These are phyloP conservation scores for Geosiphon pyriformis DNA, from an alignment of 192 early-diverging fungal species.

Conservation along the genomic window DNA sequence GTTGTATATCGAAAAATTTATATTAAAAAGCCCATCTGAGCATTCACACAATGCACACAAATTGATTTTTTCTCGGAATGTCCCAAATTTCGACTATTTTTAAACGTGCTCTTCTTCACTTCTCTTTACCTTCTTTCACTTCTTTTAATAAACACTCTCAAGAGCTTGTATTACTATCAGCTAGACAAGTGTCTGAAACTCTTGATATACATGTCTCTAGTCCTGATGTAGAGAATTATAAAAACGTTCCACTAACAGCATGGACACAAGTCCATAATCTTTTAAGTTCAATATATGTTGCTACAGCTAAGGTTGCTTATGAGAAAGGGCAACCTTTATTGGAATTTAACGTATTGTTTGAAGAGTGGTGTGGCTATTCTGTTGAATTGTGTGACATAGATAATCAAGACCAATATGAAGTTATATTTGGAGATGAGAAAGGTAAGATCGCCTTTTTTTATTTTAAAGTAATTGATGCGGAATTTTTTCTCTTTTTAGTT, in stretches of 20 bases:
- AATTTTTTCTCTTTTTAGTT: background rate
- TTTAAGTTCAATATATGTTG: conserved; percentile 41
- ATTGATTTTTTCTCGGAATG: no score
- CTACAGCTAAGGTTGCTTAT: conserved; percentile 41
- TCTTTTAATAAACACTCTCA: conserved; percentile 3
- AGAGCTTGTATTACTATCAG: conserved; percentile 3
- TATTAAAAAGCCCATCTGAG: no score
- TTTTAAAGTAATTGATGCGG: no score
- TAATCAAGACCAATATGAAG: conserved; percentile 32
- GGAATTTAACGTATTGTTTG: conserved; percentile 53
- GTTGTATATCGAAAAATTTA: no score
- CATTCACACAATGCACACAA: no score
- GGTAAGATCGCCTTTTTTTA: conserved; percentile 34
- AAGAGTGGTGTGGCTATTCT: conserved; percentile 56
- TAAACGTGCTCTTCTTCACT: conserved; percentile 9
- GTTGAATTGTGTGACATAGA: conserved; percentile 32
- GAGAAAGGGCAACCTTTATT: conserved; percentile 39
- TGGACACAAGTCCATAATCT: conserved; percentile 13
- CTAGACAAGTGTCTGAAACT: background rate
- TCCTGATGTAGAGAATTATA: conserved; percentile 1
- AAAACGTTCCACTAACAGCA: background rate
- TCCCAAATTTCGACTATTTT: background rate
- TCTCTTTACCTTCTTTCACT: conserved; percentile 1
- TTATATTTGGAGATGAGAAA: conserved; percentile 35
- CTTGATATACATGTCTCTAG: conserved; percentile 8